Percentiles rank a stretch among this genome's conserved stretches.
Evolutionary conservation across 345 rosid genomes (phyloP).

Genomic region (Erucastrum elatum): DNA sequence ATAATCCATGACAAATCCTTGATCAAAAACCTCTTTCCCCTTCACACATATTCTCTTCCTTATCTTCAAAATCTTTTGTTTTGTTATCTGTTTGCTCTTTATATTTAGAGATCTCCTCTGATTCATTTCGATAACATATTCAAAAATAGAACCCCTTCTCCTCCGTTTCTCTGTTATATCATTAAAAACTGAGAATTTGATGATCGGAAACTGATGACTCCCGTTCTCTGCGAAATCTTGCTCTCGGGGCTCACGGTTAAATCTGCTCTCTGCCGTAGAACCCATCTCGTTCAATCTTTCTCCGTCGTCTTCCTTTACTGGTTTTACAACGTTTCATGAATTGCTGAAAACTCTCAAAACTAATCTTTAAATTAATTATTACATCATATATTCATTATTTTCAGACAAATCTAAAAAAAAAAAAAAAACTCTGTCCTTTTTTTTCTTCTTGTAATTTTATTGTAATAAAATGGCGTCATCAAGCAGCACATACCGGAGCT

Average conservation of each 20-base stretch:
- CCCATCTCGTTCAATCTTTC: constrained; percentile 98
- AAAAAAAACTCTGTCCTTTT: constrained; percentile 8
- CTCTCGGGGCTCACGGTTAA: constrained; percentile 84
- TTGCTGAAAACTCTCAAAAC: background rate
- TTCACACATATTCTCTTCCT: constrained; percentile 39
- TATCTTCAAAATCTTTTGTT: constrained; percentile 15
- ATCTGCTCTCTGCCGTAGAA: constrained; percentile 81
- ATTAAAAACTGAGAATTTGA: constrained; percentile 33
- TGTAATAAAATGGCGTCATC: constrained; percentile 61
- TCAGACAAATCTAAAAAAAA: background rate
- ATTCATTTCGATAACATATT: constrained; percentile 36
- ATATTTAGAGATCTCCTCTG: constrained; percentile 12
- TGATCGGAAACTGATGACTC: constrained; percentile 84
- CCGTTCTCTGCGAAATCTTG: constrained; percentile 80
- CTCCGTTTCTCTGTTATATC: constrained; percentile 16
- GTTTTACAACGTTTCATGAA: constrained; percentile 87
- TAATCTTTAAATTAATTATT: constrained; percentile 3
- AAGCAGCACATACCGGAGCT: constrained; percentile 52
- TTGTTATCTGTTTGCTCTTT: background rate
- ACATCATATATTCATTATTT: background rate
- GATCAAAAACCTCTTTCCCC: constrained; percentile 40
- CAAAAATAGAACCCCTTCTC: constrained; percentile 29
- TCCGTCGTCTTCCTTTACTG: constrained; percentile 98
- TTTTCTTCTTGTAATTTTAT: background rate
- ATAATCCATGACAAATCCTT: constrained; percentile 33